These are phyloP conservation scores for Colletotrichum sp. DNA, from an alignment of 2,329 filamentous ascomycete species.

Conservation along the genomic window DNA sequence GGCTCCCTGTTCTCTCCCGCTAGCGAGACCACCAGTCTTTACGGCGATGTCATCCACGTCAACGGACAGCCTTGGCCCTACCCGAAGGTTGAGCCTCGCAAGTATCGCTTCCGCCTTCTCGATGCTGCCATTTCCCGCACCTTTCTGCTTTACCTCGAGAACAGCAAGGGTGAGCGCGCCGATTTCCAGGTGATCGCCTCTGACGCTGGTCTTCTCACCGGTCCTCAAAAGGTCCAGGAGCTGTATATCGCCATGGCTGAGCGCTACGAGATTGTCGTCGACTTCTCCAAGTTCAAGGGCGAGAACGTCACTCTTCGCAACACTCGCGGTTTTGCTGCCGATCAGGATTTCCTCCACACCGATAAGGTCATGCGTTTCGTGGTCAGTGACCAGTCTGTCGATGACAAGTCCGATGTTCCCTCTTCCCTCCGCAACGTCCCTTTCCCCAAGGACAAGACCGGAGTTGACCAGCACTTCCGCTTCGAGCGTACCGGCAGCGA, in stretches of 20 bases:
- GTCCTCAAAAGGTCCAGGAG: conserved; percentile 41
- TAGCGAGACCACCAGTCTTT: conserved; percentile 45
- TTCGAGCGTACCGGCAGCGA: conserved; percentile 18
- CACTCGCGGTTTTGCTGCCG: conserved; percentile 36
- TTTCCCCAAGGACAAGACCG: conserved; percentile 16
- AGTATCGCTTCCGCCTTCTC: conserved; percentile 57
- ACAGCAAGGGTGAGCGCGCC: conserved; percentile 27
- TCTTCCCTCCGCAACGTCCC: conserved; percentile 22
- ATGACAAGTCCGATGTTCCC: conserved; percentile 27
- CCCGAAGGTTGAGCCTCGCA: conserved; percentile 55
- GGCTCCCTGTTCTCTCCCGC: conserved; percentile 46
- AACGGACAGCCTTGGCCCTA: conserved; percentile 61
- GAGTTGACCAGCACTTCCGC: conserved; percentile 21
- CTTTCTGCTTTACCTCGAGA: conserved; percentile 47
- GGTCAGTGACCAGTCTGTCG: conserved; percentile 38
- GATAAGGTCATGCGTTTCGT: conserved; percentile 48
- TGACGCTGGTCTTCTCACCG: conserved; percentile 50
- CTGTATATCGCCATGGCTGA: conserved; percentile 57
- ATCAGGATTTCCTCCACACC: conserved; percentile 50
- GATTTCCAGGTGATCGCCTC: conserved; percentile 53
- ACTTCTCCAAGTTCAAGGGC: conserved; percentile 52
- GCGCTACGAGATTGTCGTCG: conserved; percentile 56
- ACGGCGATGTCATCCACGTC: conserved; percentile 58
- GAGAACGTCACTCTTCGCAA: conserved; percentile 54
- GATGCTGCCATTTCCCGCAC: conserved; percentile 46